phyloP scores from a whole-genome alignment of 495 filamentous ascomycete genomes.

The Monascus purpureus region DNA sequence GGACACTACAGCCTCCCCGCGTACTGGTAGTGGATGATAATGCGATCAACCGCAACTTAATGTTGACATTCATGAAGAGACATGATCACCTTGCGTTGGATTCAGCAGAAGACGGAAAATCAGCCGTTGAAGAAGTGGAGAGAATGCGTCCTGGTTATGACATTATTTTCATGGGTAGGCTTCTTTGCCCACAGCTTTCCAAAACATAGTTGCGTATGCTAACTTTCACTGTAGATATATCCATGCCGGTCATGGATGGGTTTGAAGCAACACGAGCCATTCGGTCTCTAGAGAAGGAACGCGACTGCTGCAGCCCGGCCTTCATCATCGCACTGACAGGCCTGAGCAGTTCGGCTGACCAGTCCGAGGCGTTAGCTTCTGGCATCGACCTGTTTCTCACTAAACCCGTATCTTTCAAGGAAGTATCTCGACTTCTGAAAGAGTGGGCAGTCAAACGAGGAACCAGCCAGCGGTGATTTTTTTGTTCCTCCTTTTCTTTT shows the following conservation, averaged over 20 bases:
- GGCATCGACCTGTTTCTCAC: conserved; percentile 64
- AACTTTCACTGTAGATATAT: conserved; percentile 36
- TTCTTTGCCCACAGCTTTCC: not conserved
- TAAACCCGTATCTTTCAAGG: conserved; percentile 48
- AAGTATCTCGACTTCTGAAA: conserved; percentile 30
- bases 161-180: conserved; percentile 42
- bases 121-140: conserved; percentile 38
- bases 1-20: too few relatives aligned
- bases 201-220: not conserved
- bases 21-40: conserved; percentile 66
- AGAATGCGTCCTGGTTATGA: conserved; percentile 28
- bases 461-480: too few relatives aligned
- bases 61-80: conserved; percentile 46
- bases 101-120: conserved; percentile 38
- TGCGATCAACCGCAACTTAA: conserved; percentile 57
- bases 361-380: conserved; percentile 49
- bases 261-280: conserved; percentile 60
- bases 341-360: conserved; percentile 45
- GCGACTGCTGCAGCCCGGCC: conserved; percentile 20
- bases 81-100: conserved; percentile 23
- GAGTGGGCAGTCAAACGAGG: conserved; percentile 27
- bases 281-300: conserved; percentile 42
- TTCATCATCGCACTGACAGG: conserved; percentile 62
- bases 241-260: conserved; percentile 67
- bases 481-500: too few relatives aligned